Evolutionary conservation across 805 yeast species (phyloP), one percentile per base, ranked within the genome.

Genomic region (Starmerella etchellsii): DNA sequence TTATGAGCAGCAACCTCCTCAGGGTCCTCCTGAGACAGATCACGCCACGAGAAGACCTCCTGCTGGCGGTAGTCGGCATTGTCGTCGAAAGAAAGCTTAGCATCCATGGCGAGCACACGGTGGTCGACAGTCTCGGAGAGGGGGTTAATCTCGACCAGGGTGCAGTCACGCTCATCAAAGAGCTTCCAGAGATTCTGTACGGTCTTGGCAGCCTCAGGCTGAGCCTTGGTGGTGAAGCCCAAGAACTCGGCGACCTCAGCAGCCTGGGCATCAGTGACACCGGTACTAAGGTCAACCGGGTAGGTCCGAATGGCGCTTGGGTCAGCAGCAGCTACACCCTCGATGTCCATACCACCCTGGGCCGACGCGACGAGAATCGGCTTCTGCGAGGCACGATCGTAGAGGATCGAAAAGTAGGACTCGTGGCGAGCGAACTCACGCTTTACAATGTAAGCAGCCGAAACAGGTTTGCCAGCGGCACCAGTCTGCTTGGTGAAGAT

Each of bases 271-370:
- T 76, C 81, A 52, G 88, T 76, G 59, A 91, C 81, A 59, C 95
- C 96, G 41, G 66, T 65, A 44, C 78, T 71, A 54, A 83, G 71
- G 54, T 80, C 78, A 45, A 91, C 76, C 51, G 80, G 71, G 73
- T 77, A 84, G 51, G 88, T 78, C 68, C 83, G 79, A 69, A 91
- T 91, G 53, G 94, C 94, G 43, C 74, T 75, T 40, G 99, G 99
- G 64, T 74, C 78, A 55, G 72, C 76, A 53, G 78, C 78, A 47
- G 98, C 99, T 54, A 91, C 97, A 63, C 94, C 95, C 72, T 91
- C 99, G 59, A 91, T 91, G 69, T 91, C 95, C 94, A 91, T 87
- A 71, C 99, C 99, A 70, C 99, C 99, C 69, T 91, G 91, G 49
- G 93, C 70, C 26, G 96, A 85, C 37, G 95, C 95, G 50, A 91